phyloP scores from a whole-genome alignment of 768 basidiomycete species.

The Lactarius deliciosus region DNA sequence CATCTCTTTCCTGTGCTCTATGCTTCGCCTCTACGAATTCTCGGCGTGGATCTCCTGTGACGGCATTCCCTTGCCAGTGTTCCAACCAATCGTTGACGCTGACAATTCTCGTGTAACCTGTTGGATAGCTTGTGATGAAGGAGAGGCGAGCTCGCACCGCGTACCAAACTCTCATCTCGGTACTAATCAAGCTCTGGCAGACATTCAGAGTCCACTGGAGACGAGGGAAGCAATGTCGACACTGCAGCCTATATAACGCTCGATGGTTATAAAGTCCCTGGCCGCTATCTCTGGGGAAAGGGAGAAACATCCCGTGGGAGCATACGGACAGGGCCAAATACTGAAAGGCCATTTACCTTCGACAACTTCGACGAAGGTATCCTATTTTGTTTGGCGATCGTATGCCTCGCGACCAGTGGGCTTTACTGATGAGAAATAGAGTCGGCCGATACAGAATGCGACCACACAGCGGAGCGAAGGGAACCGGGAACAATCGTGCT shows the following conservation, averaged over 20 bases:
- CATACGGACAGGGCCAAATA: conserved; percentile 47
- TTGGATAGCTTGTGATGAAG: conserved; percentile 64
- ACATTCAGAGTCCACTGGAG: conserved; percentile 65
- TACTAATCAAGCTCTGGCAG: conserved; percentile 36
- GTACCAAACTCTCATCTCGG: neutral
- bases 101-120: conserved; percentile 52
- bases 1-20: conserved; percentile 4
- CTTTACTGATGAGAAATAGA: neutral
- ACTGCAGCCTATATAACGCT: conserved; percentile 63
- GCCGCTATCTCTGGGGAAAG: conserved; percentile 56
- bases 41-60: conserved; percentile 68
- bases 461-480: conserved; percentile 3
- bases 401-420: neutral
- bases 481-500: conserved; percentile 16
- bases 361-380: conserved; percentile 44
- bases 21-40: conserved; percentile 56
- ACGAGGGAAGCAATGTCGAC: conserved; percentile 52
- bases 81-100: conserved; percentile 51
- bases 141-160: conserved; percentile 44
- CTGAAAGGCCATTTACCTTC: conserved; percentile 65
- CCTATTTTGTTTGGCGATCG: conserved; percentile 20
- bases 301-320: conserved; percentile 56
- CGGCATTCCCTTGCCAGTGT: conserved; percentile 51
- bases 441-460: neutral
- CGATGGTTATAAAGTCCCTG: conserved; percentile 60